Evolutionary conservation across 1,139 yeast genomes (phyloP).

Genomic region (Kurtzmaniella quercitrusa): DNA sequence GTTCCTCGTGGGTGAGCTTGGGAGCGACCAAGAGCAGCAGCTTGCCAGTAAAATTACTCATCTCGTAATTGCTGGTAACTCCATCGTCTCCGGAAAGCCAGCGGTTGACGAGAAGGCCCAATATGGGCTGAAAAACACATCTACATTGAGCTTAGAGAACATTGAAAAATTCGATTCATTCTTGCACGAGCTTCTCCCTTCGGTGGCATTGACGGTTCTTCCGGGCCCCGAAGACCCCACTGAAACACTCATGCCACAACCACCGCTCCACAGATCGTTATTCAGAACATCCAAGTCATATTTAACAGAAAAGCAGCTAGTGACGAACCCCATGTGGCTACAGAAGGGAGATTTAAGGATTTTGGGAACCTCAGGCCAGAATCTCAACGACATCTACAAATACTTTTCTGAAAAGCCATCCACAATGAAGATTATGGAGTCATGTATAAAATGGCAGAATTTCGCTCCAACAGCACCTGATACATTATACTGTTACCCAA

Average conservation of each 20-base stretch:
- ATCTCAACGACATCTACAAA: conserved; percentile 68
- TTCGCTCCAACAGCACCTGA: conserved; percentile 96
- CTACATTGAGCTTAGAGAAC: conserved; percentile 45
- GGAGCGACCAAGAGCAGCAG: conserved; percentile 24
- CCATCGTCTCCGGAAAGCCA: conserved; percentile 35
- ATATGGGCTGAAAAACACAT: conserved; percentile 50
- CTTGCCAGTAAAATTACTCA: conserved; percentile 38
- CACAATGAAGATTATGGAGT: conserved; percentile 46
- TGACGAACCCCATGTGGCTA: conserved; percentile 78
- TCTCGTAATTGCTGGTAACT: conserved; percentile 73
- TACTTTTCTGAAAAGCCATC: conserved; percentile 36
- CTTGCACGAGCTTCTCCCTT: conserved; percentile 51
- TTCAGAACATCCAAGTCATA: conserved; percentile 47
- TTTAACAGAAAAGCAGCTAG: conserved; percentile 35
- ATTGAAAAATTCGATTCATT: conserved; percentile 49
- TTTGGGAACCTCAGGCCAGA: conserved; percentile 82
- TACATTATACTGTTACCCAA: conserved; percentile 88
- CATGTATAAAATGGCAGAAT: conserved; percentile 78
- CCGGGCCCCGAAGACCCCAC: conserved; percentile 88
- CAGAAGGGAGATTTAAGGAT: conserved; percentile 46
- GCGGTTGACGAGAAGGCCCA: conserved; percentile 27
- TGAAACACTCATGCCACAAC: conserved; percentile 83
- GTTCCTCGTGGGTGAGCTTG: conserved; percentile 67
- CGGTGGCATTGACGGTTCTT: conserved; percentile 69
- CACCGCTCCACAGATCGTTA: conserved; percentile 74